These are phyloP conservation scores for Saccharomycopsis hybrid DNA, from an alignment of 1,139 yeast genomes.

Conservation along the genomic window DNA sequence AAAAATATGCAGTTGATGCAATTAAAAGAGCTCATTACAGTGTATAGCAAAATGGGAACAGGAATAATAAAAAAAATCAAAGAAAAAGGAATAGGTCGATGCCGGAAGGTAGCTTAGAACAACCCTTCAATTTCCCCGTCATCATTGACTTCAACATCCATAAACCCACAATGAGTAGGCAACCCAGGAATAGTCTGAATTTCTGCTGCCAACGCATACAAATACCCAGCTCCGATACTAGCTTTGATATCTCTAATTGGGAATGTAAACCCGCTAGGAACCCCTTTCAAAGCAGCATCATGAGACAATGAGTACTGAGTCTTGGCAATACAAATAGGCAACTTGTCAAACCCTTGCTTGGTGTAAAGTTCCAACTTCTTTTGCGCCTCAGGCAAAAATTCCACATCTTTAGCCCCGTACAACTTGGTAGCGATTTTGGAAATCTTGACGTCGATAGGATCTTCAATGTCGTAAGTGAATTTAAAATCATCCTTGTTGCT, in stretches of 20 bases:
- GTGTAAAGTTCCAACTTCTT: slow-evolving; percentile 80
- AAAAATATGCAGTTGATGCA: no score
- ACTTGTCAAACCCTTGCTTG: slow-evolving; percentile 81
- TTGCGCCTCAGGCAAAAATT: slow-evolving; percentile 78
- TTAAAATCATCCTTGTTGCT: slow-evolving; percentile 39
- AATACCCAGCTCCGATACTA: slow-evolving; percentile 93
- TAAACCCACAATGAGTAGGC: slow-evolving; percentile 94
- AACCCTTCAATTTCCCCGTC: slow-evolving; percentile 88
- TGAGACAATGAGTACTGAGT: slow-evolving; percentile 96
- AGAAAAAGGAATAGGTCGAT: no score
- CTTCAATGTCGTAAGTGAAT: slow-evolving; percentile 67
- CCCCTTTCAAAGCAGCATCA: slow-evolving; percentile 90
- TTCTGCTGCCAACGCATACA: slow-evolving; percentile 95
- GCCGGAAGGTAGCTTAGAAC: slow-evolving; percentile 40
- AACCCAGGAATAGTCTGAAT: slow-evolving; percentile 97
- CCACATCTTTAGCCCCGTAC: slow-evolving; percentile 94
- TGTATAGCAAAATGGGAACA: no score
- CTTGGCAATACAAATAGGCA: slow-evolving; percentile 96
- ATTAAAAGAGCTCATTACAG: no score
- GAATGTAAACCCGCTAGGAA: slow-evolving; percentile 88
- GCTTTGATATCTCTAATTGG: slow-evolving; percentile 94
- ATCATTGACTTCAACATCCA: slow-evolving; percentile 92
- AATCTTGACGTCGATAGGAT: slow-evolving; percentile 75
- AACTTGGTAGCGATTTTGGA: slow-evolving; percentile 76
- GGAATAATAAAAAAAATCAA: no score